Conservation (phyloP, 176 grass and related monocot genomes). For the Dactylis glomerata region DNA sequence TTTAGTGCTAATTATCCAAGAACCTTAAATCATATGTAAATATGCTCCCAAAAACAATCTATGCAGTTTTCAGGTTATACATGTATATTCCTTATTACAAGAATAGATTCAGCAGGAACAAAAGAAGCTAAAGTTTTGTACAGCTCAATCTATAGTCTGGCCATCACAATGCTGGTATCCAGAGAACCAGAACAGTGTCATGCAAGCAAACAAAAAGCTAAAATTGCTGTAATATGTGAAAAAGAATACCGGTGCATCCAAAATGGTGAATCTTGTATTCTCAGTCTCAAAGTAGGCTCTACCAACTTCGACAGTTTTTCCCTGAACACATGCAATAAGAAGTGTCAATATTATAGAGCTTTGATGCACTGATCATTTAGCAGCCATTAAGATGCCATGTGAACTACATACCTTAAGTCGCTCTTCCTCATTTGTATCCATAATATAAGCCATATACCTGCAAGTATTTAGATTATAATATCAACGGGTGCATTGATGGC, state of each 20-base stretch:
- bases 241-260: conserved; percentile 73
- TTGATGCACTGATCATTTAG: background rate
- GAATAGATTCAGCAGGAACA: background rate
- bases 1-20: background rate
- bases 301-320: conserved; percentile 87
- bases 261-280: conserved; percentile 84
- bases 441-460: conserved; percentile 99
- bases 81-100: background rate
- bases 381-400: background rate
- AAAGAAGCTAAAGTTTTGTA: background rate
- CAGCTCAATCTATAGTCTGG: background rate
- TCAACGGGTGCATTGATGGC: background rate
- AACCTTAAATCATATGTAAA: background rate
- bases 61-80: background rate
- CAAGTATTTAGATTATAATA: conserved; percentile 22
- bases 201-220: background rate
- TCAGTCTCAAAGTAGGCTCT: conserved; percentile 94
- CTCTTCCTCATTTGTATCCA: conserved; percentile 99
- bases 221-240: background rate
- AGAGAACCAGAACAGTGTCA: background rate
- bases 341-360: background rate
- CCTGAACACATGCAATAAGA: conserved; percentile 44
- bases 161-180: background rate
- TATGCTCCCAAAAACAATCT: background rate
- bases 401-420: conserved; percentile 60